Evolutionary conservation across 2,329 filamentous ascomycete species (phyloP).

Genomic region (Neoarthrinium moseri): DNA sequence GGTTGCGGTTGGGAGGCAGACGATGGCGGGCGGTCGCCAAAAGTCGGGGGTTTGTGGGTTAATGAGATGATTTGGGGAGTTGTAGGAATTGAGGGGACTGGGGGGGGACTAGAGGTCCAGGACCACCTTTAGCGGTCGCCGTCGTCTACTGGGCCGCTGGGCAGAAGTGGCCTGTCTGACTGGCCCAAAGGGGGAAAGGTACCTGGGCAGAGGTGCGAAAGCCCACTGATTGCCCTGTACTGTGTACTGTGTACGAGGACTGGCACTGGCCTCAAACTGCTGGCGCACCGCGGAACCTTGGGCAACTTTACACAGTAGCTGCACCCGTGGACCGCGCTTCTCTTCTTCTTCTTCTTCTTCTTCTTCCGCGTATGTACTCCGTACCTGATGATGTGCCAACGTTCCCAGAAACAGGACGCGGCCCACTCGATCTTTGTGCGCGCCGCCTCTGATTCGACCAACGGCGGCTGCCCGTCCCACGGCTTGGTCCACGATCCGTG

Average conservation of each 20-base stretch:
- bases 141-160: too few species aligned
- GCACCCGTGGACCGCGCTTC: constrained; percentile 58
- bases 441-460: constrained; percentile 6
- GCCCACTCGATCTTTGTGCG: constrained; percentile 3
- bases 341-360: constrained; percentile 76
- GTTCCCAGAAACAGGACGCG: neutral
- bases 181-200: too few species aligned
- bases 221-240: too few species aligned
- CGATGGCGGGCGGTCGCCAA: neutral
- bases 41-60: neutral
- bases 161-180: too few species aligned
- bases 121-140: too few species aligned
- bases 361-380: constrained; percentile 44
- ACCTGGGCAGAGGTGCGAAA: too few species aligned
- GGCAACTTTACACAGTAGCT: constrained; percentile 60
- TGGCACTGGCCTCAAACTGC: too few species aligned
- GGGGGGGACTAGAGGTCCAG: neutral
- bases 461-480: too few species aligned
- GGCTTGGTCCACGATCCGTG: too few species aligned
- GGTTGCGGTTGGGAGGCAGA: neutral
- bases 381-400: neutral
- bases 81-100: neutral
- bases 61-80: neutral
- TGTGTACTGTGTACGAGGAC: too few species aligned
- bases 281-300: too few species aligned